Conservation (phyloP, 371 early-diverging fungal species). For the Rhizopus arrhizus region DNA sequence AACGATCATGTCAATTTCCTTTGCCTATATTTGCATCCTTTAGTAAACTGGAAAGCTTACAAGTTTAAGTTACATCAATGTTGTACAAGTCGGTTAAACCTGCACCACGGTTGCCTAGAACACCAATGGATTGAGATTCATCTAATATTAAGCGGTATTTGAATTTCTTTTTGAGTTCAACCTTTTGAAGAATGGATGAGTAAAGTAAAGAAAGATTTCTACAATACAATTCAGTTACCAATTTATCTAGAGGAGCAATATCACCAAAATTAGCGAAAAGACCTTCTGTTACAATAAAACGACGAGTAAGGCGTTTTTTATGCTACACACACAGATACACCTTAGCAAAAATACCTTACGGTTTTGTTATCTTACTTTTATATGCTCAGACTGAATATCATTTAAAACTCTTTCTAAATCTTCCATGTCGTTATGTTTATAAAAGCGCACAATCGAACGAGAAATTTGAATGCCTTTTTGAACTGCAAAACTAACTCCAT, state of each 20-base stretch:
- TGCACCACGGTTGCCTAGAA: slow-evolving; percentile 87
- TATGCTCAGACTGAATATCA: slow-evolving; percentile 69
- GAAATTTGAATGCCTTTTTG: slow-evolving; percentile 93
- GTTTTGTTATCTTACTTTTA: slow-evolving; percentile 28
- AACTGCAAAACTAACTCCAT: slow-evolving; percentile 84
- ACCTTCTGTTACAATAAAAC: slow-evolving; percentile 97
- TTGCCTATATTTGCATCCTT: slow-evolving; percentile 41
- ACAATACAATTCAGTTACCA: slow-evolving; percentile 47
- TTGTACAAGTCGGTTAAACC: slow-evolving; percentile 89
- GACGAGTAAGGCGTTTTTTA: slow-evolving; percentile 83
- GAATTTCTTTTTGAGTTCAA: slow-evolving; percentile 92
- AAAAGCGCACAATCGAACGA: slow-evolving; percentile 85
- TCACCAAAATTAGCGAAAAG: slow-evolving; percentile 94
- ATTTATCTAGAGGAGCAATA: slow-evolving; percentile 81
- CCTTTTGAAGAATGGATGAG: slow-evolving; percentile 23
- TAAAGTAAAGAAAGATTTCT: not conserved
- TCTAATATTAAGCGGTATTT: slow-evolving; percentile 98
- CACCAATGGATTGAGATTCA: slow-evolving; percentile 94
- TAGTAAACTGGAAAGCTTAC: not conserved
- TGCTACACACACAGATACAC: slow-evolving; percentile 36
- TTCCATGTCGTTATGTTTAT: slow-evolving; percentile 93
- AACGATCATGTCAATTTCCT: slow-evolving; percentile 91
- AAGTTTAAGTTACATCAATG: slow-evolving; percentile 52
- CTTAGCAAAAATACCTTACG: not conserved
- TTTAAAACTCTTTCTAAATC: slow-evolving; percentile 89